Percentiles rank a stretch among this genome's conserved stretches.
These are phyloP conservation scores for Phaeosphaeria sp. DNA, from an alignment of 2,329 filamentous ascomycete species.

Conservation along the genomic window DNA sequence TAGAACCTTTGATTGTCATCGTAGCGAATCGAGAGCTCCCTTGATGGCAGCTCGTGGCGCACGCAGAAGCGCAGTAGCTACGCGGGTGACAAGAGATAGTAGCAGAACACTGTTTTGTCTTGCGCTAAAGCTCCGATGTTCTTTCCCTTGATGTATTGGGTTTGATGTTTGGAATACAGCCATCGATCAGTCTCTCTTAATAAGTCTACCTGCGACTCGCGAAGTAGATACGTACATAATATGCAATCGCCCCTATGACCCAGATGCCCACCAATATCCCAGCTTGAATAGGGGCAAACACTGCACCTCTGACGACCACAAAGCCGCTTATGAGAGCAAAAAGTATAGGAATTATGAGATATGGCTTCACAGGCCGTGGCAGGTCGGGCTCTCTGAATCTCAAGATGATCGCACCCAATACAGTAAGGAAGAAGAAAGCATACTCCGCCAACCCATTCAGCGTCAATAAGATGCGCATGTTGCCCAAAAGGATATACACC, in stretches of 20 bases:
- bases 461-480: conserved; percentile 68
- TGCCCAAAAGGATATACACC: conserved; percentile 67
- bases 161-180: too few species aligned
- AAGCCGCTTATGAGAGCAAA: conserved; percentile 64
- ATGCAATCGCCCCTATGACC: conserved; percentile 30
- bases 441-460: conserved; percentile 56
- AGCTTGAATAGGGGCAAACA: conserved; percentile 45
- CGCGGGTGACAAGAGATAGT: too few species aligned
- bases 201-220: background rate
- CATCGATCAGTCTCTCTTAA: too few species aligned
- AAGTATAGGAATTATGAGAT: conserved; percentile 59
- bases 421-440: conserved; percentile 70
- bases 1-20: too few species aligned
- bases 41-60: too few species aligned
- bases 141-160: too few species aligned
- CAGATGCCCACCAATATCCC: conserved; percentile 39
- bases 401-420: conserved; percentile 65
- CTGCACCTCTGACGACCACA: conserved; percentile 43
- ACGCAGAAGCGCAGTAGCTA: too few species aligned
- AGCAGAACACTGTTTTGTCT: too few species aligned
- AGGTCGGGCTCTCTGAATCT: conserved; percentile 64
- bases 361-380: conserved; percentile 64
- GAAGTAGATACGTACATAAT: conserved; percentile 15
- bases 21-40: too few species aligned
- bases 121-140: background rate